Conservation (phyloP, 164 flowering plant species). For the Kalanchoe fedtschenkoi region DNA sequence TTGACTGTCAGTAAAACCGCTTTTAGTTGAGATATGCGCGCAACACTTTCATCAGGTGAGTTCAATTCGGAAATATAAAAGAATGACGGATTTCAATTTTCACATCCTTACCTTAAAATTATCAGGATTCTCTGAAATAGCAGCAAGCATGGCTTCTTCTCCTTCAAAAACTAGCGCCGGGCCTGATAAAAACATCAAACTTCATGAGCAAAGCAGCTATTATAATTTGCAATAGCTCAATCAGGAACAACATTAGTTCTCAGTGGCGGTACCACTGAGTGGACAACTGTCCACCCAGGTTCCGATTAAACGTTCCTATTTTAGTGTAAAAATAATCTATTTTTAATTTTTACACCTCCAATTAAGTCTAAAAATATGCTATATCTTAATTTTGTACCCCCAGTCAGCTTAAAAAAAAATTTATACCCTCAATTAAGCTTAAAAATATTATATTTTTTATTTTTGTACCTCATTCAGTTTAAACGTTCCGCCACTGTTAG, state of each 20-base stretch:
- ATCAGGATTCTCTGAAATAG: constrained; percentile 62
- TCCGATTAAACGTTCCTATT: too few relatives aligned
- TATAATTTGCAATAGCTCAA: neutral
- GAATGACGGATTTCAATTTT: neutral
- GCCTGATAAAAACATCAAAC: constrained; percentile 25
- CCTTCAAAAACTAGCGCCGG: constrained; percentile 97
- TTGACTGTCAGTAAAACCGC: neutral
- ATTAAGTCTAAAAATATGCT: too few relatives aligned
- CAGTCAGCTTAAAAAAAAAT: too few relatives aligned
- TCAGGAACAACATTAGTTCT: neutral
- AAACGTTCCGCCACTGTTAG: too few relatives aligned
- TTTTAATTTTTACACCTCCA: too few relatives aligned
- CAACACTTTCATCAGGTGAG: neutral
- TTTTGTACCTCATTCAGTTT: too few relatives aligned
- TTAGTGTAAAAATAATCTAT: too few relatives aligned
- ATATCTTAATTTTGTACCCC: too few relatives aligned
- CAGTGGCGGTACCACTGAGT: too few relatives aligned
- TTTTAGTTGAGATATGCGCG: neutral
- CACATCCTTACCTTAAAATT: constrained; percentile 63
- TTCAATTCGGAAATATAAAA: neutral
- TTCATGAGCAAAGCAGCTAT: neutral
- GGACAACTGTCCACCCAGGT: too few relatives aligned
- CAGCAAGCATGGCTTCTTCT: constrained; percentile 87
- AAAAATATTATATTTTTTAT: too few relatives aligned
- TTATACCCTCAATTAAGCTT: too few relatives aligned